A percentile compares a stretch with the other conserved stretches of the same genome.
Conservation (phyloP, 2,329 filamentous ascomycete species). For the Canariomyces notabilis region DNA sequence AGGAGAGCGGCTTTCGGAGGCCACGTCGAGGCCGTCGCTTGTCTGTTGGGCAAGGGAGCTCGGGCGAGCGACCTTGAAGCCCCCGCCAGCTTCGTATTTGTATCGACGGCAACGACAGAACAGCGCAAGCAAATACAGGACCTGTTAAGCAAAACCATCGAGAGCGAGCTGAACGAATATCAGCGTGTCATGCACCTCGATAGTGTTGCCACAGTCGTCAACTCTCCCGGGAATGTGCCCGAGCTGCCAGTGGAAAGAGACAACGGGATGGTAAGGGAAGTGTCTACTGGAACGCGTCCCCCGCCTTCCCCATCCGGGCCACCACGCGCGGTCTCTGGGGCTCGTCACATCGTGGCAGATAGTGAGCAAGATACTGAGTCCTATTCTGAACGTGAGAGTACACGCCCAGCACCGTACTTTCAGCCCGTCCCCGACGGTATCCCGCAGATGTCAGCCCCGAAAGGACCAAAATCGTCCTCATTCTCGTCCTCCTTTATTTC, state of each 20-base stretch:
- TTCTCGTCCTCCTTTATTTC: too few species aligned
- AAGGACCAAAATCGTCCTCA: too few species aligned
- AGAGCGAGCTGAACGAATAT: conserved; percentile 6
- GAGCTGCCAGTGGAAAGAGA: background rate
- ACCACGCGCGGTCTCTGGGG: background rate
- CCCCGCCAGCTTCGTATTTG: conserved; percentile 1
- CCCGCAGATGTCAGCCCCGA: too few species aligned
- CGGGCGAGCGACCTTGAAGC: conserved; percentile 4
- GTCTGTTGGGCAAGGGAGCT: conserved; percentile 5
- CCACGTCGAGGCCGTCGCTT: conserved; percentile 7
- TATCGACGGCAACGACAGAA: background rate
- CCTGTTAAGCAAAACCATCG: background rate
- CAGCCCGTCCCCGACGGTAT: too few species aligned
- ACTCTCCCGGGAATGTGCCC: background rate
- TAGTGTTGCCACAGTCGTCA: background rate
- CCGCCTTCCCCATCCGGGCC: background rate
- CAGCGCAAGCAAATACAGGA: conserved; percentile 5
- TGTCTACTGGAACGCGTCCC: too few species aligned
- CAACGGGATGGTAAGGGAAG: too few species aligned
- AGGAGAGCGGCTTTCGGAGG: conserved; percentile 5
- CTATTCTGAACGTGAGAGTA: background rate
- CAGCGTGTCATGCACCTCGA: conserved; percentile 4
- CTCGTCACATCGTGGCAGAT: background rate
- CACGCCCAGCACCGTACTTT: background rate
- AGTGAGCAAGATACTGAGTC: background rate